phyloP scores from a whole-genome alignment of 2,329 filamentous ascomycete genomes.

The Plenodomus lindquistii region DNA sequence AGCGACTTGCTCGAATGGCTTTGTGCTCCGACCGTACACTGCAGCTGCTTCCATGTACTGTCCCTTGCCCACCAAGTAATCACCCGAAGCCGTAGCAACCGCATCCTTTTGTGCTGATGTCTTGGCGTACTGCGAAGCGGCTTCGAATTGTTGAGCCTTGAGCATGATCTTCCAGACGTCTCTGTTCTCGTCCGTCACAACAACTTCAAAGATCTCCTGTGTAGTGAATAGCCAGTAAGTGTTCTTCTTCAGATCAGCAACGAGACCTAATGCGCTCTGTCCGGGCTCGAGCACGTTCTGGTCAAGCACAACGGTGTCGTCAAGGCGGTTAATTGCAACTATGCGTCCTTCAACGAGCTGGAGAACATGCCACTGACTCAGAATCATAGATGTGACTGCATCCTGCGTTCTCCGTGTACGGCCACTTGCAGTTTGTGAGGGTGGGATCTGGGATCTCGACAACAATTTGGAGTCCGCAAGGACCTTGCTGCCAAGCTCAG shows the following conservation, averaged over 20 bases:
- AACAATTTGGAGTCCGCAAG: slow-evolving; percentile 81
- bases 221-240: slow-evolving; percentile 96
- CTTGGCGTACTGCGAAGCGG: slow-evolving; percentile 82
- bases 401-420: slow-evolving; percentile 70
- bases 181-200: slow-evolving; percentile 84
- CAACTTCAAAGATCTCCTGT: slow-evolving; percentile 90
- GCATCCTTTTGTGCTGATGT: slow-evolving; percentile 82
- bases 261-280: slow-evolving; percentile 79
- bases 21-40: slow-evolving; percentile 93
- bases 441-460: slow-evolving; percentile 71
- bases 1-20: slow-evolving; percentile 95
- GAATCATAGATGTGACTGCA: slow-evolving; percentile 74
- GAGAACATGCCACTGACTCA: slow-evolving; percentile 94
- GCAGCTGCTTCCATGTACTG: slow-evolving; percentile 83
- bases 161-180: slow-evolving; percentile 96
- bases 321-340: slow-evolving; percentile 83
- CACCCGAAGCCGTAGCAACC: slow-evolving; percentile 88
- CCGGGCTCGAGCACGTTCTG: slow-evolving; percentile 81
- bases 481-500: slow-evolving; percentile 72
- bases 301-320: slow-evolving; percentile 83
- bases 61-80: slow-evolving; percentile 80
- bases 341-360: slow-evolving; percentile 80
- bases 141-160: slow-evolving; percentile 82
- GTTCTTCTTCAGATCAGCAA: slow-evolving; percentile 89
- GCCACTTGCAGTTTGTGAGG: slow-evolving; percentile 66